These are phyloP conservation scores for Populus deltoides DNA, from an alignment of 345 rosid species.

Conservation along the genomic window DNA sequence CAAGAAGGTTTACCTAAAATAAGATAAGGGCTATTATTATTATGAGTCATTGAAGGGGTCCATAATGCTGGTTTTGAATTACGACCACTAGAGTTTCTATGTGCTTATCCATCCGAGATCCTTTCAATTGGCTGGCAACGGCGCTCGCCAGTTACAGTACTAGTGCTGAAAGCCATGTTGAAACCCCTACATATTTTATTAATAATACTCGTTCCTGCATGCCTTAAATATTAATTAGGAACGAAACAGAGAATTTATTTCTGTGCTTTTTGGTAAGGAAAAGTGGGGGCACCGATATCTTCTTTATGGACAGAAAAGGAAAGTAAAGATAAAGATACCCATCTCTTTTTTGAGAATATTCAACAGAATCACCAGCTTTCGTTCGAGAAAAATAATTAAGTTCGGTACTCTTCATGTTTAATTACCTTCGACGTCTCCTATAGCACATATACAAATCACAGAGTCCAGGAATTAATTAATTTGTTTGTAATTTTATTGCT, in stretches of 20 bases:
- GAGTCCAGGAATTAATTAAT: not conserved
- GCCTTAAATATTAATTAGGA: not conserved
- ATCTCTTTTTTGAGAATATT: not conserved
- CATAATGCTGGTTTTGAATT: conserved; percentile 1
- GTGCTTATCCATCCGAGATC: conserved; percentile 24
- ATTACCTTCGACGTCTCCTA: not conserved
- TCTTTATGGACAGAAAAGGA: not conserved
- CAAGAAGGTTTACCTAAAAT: not conserved
- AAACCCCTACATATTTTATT: not conserved
- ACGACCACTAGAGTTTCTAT: conserved; percentile 13
- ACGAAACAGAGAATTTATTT: not conserved
- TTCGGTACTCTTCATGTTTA: not conserved
- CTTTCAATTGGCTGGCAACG: not conserved
- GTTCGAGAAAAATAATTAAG: not conserved
- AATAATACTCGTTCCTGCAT: not conserved
- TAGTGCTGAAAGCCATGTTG: not conserved
- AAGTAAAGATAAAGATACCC: not conserved
- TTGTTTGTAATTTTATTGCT: too few relatives aligned
- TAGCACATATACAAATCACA: not conserved
- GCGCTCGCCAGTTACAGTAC: not conserved
- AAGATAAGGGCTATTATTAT: not conserved
- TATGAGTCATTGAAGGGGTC: not conserved
- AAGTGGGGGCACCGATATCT: not conserved
- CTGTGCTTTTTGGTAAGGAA: not conserved
- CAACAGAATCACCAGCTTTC: not conserved